phyloP scores from a whole-genome alignment of 805 yeast genomes.

The Wickerhamomyces silvicola region DNA sequence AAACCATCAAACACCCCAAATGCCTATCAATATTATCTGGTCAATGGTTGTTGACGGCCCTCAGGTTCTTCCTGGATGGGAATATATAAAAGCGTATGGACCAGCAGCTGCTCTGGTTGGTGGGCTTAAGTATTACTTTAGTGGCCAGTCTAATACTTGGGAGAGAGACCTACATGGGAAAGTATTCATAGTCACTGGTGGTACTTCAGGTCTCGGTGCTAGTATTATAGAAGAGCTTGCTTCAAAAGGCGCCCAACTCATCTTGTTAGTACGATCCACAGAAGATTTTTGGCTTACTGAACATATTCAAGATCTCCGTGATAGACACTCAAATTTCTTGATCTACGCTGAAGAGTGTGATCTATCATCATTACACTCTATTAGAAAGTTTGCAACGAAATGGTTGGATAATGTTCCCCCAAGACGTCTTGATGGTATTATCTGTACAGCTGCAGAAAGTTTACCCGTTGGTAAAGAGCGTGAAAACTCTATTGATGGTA shows the following conservation, averaged over 20 bases:
- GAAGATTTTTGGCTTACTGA: slow-evolving; percentile 75
- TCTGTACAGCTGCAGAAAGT: slow-evolving; percentile 82
- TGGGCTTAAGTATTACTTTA: slow-evolving; percentile 62
- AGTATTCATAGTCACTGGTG: slow-evolving; percentile 84
- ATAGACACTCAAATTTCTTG: slow-evolving; percentile 59
- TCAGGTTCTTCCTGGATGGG: slow-evolving; percentile 69
- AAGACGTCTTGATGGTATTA: slow-evolving; percentile 81
- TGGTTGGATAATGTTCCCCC: slow-evolving; percentile 94
- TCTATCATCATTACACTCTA: slow-evolving; percentile 60
- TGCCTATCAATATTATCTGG: slow-evolving; percentile 86
- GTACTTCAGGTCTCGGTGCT: slow-evolving; percentile 88
- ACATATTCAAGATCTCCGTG: slow-evolving; percentile 71
- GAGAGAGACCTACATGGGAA: slow-evolving; percentile 88
- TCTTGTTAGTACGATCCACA: slow-evolving; percentile 58
- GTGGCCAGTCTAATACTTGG: slow-evolving; percentile 84
- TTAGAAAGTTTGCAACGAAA: slow-evolving; percentile 85
- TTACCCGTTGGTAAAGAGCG: slow-evolving; percentile 67
- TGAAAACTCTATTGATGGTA: slow-evolving; percentile 68
- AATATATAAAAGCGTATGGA: slow-evolving; percentile 44
- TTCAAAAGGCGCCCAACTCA: slow-evolving; percentile 74
- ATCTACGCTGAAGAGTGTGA: slow-evolving; percentile 92
- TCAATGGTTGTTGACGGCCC: slow-evolving; percentile 67
- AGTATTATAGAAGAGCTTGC: slow-evolving; percentile 72
- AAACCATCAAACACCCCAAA: slow-evolving; percentile 22
- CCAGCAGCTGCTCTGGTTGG: slow-evolving; percentile 46